Conservation (phyloP, 768 basidiomycete genomes). For the Coprinopsis cinerea region DNA sequence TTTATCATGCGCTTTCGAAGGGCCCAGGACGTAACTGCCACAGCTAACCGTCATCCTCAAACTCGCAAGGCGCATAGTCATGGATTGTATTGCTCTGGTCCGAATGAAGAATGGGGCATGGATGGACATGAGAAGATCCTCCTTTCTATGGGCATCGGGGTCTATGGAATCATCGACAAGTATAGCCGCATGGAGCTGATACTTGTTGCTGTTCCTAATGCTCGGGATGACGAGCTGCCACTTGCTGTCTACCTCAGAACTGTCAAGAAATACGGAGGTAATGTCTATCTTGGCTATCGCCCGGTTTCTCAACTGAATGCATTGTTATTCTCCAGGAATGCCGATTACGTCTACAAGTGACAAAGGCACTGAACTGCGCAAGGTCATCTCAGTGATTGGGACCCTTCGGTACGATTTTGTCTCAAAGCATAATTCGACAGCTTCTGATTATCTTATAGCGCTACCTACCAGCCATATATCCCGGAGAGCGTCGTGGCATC, state of each 20-base stretch:
- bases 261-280: constrained; percentile 15
- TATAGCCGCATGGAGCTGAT: constrained; percentile 17
- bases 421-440: too few species aligned
- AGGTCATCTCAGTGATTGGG: constrained; percentile 20
- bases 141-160: constrained; percentile 18
- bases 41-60: constrained; percentile 14
- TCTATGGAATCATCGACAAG: constrained; percentile 22
- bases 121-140: constrained; percentile 26
- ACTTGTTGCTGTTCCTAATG: constrained; percentile 17
- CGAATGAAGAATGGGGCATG: constrained; percentile 25
- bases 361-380: constrained; percentile 19
- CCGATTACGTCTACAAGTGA: constrained; percentile 15
- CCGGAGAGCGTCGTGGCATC: constrained; percentile 17
- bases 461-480: constrained; percentile 17
- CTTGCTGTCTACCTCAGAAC: constrained; percentile 15
- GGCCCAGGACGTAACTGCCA: constrained; percentile 6
- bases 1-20: constrained; percentile 6
- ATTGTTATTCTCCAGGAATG: constrained; percentile 16
- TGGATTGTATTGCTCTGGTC: constrained; percentile 19
- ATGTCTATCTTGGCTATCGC: neutral
- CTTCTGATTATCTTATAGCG: too few species aligned
- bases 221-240: constrained; percentile 15
- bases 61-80: constrained; percentile 18
- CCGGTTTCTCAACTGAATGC: neutral
- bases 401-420: neutral